phyloP scores from a whole-genome alignment of 768 basidiomycete genomes.

The Hypholoma fasciculare region DNA sequence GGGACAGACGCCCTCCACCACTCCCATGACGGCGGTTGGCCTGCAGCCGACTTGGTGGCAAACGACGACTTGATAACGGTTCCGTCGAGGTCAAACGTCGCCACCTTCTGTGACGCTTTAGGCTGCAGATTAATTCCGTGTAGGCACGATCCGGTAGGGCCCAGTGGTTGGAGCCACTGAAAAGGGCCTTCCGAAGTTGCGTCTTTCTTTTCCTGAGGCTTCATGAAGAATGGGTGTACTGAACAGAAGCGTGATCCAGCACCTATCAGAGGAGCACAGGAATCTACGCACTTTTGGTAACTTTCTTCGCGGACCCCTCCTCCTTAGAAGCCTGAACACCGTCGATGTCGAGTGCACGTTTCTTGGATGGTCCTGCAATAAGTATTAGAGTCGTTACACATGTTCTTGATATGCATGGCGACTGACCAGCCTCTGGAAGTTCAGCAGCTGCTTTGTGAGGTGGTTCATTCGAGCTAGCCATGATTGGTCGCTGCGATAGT shows the following conservation, averaged over 20 bases:
- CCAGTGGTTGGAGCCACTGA: constrained; percentile 41
- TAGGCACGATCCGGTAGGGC: constrained; percentile 38
- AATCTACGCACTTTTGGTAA: constrained; percentile 17
- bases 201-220: constrained; percentile 11
- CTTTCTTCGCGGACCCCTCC: constrained; percentile 3
- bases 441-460: no score
- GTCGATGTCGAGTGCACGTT: constrained; percentile 2
- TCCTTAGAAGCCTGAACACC: neutral
- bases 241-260: neutral
- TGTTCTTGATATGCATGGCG: neutral
- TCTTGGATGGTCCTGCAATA: constrained; percentile 12
- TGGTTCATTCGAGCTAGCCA: no score
- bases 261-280: neutral
- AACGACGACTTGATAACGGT: constrained; percentile 69
- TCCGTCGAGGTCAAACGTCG: constrained; percentile 86
- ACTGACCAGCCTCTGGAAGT: neutral
- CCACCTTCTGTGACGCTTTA: constrained; percentile 53
- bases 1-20: constrained; percentile 78
- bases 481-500: no score
- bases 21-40: constrained; percentile 42
- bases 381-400: neutral
- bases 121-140: constrained; percentile 44
- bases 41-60: constrained; percentile 28
- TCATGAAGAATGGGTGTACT: constrained; percentile 39
- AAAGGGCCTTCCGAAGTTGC: constrained; percentile 25